Base-by-base conservation (phyloP, 2,329 filamentous ascomycete species). In the Xylariales sp. region DNA sequence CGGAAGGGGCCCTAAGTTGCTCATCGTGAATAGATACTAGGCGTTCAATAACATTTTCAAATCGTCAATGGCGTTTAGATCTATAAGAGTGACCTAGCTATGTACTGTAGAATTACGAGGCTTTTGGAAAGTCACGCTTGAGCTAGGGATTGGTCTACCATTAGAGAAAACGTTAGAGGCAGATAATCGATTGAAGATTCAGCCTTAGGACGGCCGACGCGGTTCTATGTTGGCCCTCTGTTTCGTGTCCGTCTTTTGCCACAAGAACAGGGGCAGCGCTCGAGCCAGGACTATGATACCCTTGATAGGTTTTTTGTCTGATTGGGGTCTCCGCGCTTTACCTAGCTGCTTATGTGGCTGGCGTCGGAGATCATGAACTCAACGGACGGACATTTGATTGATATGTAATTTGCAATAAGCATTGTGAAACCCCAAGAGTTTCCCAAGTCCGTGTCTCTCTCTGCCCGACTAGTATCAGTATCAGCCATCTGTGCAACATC, bases 1-100 rank as follows among this genome's bases (percentile, higher is more conserved):
- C 10, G 58, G 58, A 28, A 60, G 57, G 5, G 57, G 57, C 32
- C 48, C 57, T 18, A 60, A 48, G 32, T 52, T 41, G 10, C 10
- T 18, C 58, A 53, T 53, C 0, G n/a, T 45, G 34, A 14, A 7
- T 30, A 23, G 23, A 23, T 41, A 41, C 12, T 3, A 43, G 53
- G 12, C 18, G 30, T 34, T n/a, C 5, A 14, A 30, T 56, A 30
- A 39, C 48, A 53, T 3, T 30, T 28, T 9, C 16, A 23, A 43
- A 43, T n/a, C 18, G 5, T 14, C 8, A n/a, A 3, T 34, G 6
- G 5, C n/a, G 14, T 32, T 3, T 3, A 4, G 39, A 12, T 5
- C 12, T 52, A 34, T 16, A 12, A 41, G 39, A 14, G 39, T 41
- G 39, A 32, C 3, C 3, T 52, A n/a, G 49, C 49, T 34, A 16